A percentile compares a stretch with the other conserved stretches of the same genome.
Evolutionary conservation across 1,284 basidiomycete genomes (phyloP).

Genomic region (Cutaneotrichosporon cavernicola): DNA sequence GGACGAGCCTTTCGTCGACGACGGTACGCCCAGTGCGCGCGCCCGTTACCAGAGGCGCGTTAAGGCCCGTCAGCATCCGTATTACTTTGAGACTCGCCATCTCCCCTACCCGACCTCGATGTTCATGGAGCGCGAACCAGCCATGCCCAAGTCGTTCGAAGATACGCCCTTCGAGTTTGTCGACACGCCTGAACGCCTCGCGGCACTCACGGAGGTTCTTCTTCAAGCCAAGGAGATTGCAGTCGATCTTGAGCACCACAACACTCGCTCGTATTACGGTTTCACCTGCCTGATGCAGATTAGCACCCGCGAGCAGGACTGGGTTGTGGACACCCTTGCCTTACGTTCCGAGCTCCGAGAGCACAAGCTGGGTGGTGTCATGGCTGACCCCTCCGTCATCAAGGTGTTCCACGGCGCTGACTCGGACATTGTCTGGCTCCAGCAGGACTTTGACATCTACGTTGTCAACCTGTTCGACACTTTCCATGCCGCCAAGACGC

Average conservation of each 20-base stretch:
- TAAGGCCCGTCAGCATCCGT: conserved; percentile 62
- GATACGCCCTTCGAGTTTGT: conserved; percentile 74
- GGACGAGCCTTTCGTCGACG: conserved; percentile 8
- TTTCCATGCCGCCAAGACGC: conserved; percentile 83
- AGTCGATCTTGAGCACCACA: conserved; percentile 92
- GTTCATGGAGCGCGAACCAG: conserved; percentile 61
- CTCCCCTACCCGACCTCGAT: conserved; percentile 68
- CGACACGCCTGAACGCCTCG: conserved; percentile 61
- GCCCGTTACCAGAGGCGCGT: conserved; percentile 3
- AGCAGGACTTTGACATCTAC: conserved; percentile 91
- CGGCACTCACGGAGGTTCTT: conserved; percentile 66
- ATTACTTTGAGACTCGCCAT: conserved; percentile 74
- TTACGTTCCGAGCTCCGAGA: conserved; percentile 71
- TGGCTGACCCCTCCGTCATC: conserved; percentile 78
- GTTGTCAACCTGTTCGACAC: conserved; percentile 96
- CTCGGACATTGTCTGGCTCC: conserved; percentile 92
- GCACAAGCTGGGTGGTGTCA: conserved; percentile 60
- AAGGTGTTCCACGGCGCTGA: conserved; percentile 96
- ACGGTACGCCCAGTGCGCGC: background rate
- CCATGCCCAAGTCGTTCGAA: conserved; percentile 60
- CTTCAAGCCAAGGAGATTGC: conserved; percentile 75
- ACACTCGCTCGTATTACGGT: conserved; percentile 76
- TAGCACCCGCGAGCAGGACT: conserved; percentile 80
- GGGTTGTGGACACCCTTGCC: conserved; percentile 76
- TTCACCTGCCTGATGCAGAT: conserved; percentile 94